Evolutionary conservation across 305 asterid species (phyloP), one percentile per base, ranked within the genome.

Genomic region (Fraxinus ornus): DNA sequence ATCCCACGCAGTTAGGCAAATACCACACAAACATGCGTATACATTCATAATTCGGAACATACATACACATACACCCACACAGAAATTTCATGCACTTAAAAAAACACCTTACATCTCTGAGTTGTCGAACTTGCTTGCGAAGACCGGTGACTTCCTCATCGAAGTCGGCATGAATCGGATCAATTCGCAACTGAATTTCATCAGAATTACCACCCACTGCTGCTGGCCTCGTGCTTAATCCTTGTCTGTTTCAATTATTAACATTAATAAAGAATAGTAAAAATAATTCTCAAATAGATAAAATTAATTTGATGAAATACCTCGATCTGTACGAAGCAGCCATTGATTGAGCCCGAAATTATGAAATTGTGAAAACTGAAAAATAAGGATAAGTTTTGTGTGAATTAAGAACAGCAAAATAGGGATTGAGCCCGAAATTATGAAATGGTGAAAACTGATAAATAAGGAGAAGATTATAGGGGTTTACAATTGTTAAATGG

Each of bases 111-210:
- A 93, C 98, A 77, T 88, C 89, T 70, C 94, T 93, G 28, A 93
- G 88, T 84, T 91, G 94, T 39, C 93, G 91, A 82, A 94, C 97
- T 92, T 94, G 95, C 76, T 87, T 88, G 82, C 94, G 95, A 84
- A 94, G 97, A 37, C 94, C 93, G 44, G 87, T 79, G 86, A 93
- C 92, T 88, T 90, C 97, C 0, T 88, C 92, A 13, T 92, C 97
- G 75, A 92, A 85, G 78, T 94, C 98, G 4, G 68, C 68, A 19
- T 57, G 68, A 57, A 57, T 57, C 68, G 97, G 97, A 84, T 94
- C 98, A 64, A 94, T 93, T 82, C 93, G 91, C 88, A 94, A 84
- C 87, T 94, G 97, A 72, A 94, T 88, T 85, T 94, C 97, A 86
- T 92, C 95, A 0, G 94, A 89, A 80, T 84, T 87, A 7, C 90